phyloP scores from a whole-genome alignment of 352 stramenopile species.

The Globisporangium iwayamae region DNA sequence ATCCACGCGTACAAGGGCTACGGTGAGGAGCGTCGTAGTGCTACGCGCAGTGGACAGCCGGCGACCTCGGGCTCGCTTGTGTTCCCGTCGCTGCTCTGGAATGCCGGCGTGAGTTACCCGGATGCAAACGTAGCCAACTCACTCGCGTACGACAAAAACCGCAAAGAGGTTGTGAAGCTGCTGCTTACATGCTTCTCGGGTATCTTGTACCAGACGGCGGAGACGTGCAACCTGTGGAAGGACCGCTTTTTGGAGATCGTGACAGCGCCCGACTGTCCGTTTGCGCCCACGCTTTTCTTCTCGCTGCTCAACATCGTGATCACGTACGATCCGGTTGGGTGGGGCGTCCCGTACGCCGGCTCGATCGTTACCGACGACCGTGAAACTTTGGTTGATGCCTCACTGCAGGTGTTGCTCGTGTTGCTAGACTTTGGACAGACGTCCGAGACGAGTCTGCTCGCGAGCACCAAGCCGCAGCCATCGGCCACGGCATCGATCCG shows the following conservation, averaged over 20 bases:
- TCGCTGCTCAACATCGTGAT: constrained; percentile 95
- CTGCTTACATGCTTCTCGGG: constrained; percentile 94
- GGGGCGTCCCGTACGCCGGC: constrained; percentile 85
- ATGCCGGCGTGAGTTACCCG: constrained; percentile 74
- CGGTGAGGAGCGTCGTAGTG: constrained; percentile 68
- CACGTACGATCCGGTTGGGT: constrained; percentile 91
- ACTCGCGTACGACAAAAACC: constrained; percentile 90
- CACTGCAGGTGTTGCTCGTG: constrained; percentile 92
- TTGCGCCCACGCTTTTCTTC: constrained; percentile 94
- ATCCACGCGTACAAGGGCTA: constrained; percentile 83
- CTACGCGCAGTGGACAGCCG: constrained; percentile 41
- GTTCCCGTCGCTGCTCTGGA: constrained; percentile 79
- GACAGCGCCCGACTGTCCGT: constrained; percentile 87
- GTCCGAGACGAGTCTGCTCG: constrained; percentile 35
- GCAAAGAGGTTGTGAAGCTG: constrained; percentile 94
- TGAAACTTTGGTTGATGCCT: constrained; percentile 89
- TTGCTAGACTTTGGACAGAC: constrained; percentile 92
- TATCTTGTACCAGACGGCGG: constrained; percentile 93
- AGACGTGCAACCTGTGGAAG: constrained; percentile 89
- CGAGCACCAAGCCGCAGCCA: constrained; percentile 48
- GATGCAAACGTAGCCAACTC: constrained; percentile 71
- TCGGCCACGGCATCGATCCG: constrained; percentile 24
- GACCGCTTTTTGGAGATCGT: constrained; percentile 91
- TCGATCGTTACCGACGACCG: constrained; percentile 89
- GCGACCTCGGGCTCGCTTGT: constrained; percentile 39